Evolutionary conservation across 1,139 yeast species (phyloP).

Genomic region (Keqinozyma sinolaborantium): DNA sequence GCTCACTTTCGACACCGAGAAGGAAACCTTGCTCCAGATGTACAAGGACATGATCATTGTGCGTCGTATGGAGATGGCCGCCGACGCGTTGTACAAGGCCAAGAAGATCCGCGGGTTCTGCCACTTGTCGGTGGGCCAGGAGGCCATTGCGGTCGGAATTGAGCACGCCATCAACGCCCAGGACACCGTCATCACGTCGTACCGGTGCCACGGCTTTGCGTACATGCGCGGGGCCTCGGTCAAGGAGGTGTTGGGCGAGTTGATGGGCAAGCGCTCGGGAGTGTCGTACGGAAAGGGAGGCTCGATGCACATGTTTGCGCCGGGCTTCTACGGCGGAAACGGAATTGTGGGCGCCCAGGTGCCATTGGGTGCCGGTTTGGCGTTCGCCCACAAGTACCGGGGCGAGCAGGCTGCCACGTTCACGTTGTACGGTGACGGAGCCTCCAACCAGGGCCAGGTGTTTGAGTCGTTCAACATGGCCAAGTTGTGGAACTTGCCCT

Average conservation of each 20-base stretch:
- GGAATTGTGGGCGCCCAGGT: slow-evolving; percentile 99
- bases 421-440: slow-evolving; percentile 97
- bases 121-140: slow-evolving; percentile 98
- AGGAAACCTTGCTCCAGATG: slow-evolving; percentile 80
- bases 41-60: slow-evolving; percentile 93
- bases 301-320: slow-evolving; percentile 97
- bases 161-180: slow-evolving; percentile 85
- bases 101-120: slow-evolving; percentile 98
- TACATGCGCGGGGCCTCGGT: slow-evolving; percentile 94
- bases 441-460: slow-evolving; percentile 98
- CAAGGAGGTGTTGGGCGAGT: slow-evolving; percentile 86
- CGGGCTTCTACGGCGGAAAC: slow-evolving; percentile 96
- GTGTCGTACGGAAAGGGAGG: slow-evolving; percentile 98
- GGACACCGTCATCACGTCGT: slow-evolving; percentile 92
- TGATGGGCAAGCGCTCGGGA: slow-evolving; percentile 96
- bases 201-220: slow-evolving; percentile 98
- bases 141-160: slow-evolving; percentile 97
- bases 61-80: slow-evolving; percentile 98
- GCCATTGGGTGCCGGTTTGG: slow-evolving; percentile 95
- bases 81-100: slow-evolving; percentile 97
- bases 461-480: slow-evolving; percentile 99
- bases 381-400: slow-evolving; percentile 94
- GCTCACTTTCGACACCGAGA: slow-evolving; percentile 71
- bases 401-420: slow-evolving; percentile 80
- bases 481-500: slow-evolving; percentile 95